Base-by-base conservation (phyloP, 1,284 basidiomycete genomes). In the Rhodotorula sp. region DNA sequence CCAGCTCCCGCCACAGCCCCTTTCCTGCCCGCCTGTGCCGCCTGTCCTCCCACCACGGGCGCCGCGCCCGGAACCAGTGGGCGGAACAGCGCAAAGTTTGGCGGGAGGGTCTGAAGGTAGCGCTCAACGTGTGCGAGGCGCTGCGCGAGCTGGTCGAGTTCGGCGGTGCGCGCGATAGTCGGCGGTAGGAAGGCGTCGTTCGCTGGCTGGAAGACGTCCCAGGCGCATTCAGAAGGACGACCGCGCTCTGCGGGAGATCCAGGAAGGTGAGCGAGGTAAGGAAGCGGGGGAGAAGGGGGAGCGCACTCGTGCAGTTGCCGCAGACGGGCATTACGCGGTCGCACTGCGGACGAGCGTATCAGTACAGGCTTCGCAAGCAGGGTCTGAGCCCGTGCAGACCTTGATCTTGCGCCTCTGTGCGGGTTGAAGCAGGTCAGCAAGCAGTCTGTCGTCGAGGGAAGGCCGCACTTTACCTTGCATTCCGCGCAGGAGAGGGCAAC, bases 401-500 rank as follows among this genome's bases (percentile, higher is more conserved):
- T 75, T 75, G 46, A 75, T 70, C 57, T 76, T 74, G 17, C 70
- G 57, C 17, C 73, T 46, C 67, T 75, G 58, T n/a, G 21, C 2
- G 22, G 9, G 32, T 1, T 17, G 10, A 7, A n/a, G n/a, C 19
- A 4, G 36, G 57, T 44, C n/a, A 44, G 39, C 39, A 27, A 39
- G n/a, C 0, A 22, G 37, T 4, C 19, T 21, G 17, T 17, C 12
- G 21, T 32, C 3, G 6, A 2, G 57, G 39, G 19, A 27, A 21
- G 25, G 50, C 25, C 5, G 50, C 8, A 7, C 68, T 53, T 4
- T 34, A 69, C 72, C 63, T 75, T 75, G 66, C 74, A 75, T 29
- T 75, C 74, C 56, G 73, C 73, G 56, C 75, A 76, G n/a, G 66
- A 69, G 8, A 76, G 53, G 13, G 70, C 73, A 69, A 76, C 71